These are phyloP conservation scores for Eucalyptus viminalis DNA, from an alignment of 345 rosid species.

Conservation along the genomic window DNA sequence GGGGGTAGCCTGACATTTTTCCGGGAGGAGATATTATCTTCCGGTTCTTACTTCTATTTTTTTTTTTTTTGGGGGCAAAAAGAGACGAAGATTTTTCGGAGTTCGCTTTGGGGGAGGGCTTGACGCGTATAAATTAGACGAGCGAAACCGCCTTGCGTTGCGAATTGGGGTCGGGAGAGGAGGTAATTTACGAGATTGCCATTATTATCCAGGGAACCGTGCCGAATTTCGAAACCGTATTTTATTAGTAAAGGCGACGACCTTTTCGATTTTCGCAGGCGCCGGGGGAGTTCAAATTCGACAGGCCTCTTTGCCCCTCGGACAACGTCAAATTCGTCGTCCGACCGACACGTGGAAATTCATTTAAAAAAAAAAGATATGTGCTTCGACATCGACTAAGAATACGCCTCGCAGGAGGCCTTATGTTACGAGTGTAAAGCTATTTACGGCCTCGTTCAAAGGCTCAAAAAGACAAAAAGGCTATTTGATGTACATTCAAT, in stretches of 20 bases:
- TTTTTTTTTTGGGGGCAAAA: neutral
- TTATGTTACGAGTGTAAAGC: no score
- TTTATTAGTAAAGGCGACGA: neutral
- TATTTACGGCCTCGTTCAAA: no score
- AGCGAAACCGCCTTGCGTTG: neutral
- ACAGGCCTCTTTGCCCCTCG: neutral
- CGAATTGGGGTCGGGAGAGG: neutral
- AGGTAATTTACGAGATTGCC: neutral
- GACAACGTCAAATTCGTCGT: neutral
- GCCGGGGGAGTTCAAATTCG: neutral
- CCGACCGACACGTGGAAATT: neutral
- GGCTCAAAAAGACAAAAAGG: no score
- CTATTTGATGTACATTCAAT: no score
- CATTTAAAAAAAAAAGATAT: no score
- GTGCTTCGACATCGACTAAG: no score
- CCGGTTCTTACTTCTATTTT: no score
- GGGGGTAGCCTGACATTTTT: neutral
- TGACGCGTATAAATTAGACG: neutral
- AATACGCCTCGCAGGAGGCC: no score
- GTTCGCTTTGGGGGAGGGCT: neutral
- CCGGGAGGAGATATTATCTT: neutral
- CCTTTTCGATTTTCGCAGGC: neutral
- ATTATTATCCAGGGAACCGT: neutral
- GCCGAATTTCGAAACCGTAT: neutral
- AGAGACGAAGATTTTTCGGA: neutral